Conservation (phyloP, 148 eudicot species). For the Persicaria maculosa region DNA sequence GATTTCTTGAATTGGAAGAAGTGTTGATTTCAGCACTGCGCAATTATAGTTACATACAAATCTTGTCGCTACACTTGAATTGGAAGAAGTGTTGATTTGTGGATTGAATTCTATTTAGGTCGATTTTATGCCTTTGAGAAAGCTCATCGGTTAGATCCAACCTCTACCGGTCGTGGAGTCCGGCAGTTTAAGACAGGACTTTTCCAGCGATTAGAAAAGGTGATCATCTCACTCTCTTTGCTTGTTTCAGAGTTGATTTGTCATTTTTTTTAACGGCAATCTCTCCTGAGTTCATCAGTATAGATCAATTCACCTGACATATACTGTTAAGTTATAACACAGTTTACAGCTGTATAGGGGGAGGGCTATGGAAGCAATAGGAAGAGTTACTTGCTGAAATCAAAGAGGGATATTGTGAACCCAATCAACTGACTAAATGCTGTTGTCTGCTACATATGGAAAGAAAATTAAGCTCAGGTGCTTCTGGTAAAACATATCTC, state of each 20-base stretch:
- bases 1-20: too few relatives aligned
- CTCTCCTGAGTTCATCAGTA: not conserved
- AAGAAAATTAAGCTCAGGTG: not conserved
- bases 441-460: not conserved
- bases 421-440: not conserved
- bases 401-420: not conserved
- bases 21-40: too few relatives aligned
- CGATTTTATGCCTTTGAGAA: slow-evolving; percentile 70
- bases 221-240: slow-evolving; percentile 15
- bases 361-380: too few relatives aligned
- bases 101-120: slow-evolving; percentile 24
- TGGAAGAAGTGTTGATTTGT: not conserved
- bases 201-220: slow-evolving; percentile 58
- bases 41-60: not conserved
- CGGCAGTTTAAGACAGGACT: slow-evolving; percentile 64
- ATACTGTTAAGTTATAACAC: too few relatives aligned
- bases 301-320: not conserved
- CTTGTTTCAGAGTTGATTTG: not conserved
- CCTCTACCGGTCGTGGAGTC: slow-evolving; percentile 72
- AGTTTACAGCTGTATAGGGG: too few relatives aligned
- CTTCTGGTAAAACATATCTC: not conserved
- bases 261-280: not conserved
- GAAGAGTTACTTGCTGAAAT: not conserved
- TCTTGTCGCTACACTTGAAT: not conserved
- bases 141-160: slow-evolving; percentile 58